Percentiles rank a stretch among this genome's conserved stretches.
Conservation (phyloP, 495 filamentous ascomycete genomes). For the Hypoxylon rickii region DNA sequence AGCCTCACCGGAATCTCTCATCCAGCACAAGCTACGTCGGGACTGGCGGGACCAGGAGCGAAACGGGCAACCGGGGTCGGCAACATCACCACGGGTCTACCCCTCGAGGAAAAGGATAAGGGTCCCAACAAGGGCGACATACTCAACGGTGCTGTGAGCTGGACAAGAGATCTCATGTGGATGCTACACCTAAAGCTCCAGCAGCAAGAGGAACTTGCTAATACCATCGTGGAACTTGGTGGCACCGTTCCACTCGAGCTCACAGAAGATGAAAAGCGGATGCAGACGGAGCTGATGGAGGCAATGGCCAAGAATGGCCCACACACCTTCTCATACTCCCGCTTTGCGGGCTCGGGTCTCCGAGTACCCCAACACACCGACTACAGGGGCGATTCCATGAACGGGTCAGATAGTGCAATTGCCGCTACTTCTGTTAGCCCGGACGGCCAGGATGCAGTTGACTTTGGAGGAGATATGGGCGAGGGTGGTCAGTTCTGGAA, state of each 20-base stretch:
- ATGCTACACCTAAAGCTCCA: constrained; percentile 82
- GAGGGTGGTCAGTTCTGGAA: constrained; percentile 71
- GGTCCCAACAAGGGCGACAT: constrained; percentile 99
- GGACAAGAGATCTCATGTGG: constrained; percentile 99
- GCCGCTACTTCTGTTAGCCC: constrained; percentile 64
- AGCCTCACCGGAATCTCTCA: constrained; percentile 65
- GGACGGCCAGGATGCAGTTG: constrained; percentile 63
- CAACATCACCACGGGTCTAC: constrained; percentile 87
- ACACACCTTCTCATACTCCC: constrained; percentile 75
- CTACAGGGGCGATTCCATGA: constrained; percentile 76
- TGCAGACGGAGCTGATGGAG: constrained; percentile 88
- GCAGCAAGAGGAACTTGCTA: constrained; percentile 82
- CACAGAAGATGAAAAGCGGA: constrained; percentile 90
- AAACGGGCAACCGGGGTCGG: constrained; percentile 76
- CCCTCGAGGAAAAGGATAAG: constrained; percentile 96
- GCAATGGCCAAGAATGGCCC: constrained; percentile 78
- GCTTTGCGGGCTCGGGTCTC: constrained; percentile 80
- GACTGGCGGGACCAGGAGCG: constrained; percentile 82
- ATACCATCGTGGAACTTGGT: constrained; percentile 71
- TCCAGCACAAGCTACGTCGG: constrained; percentile 80
- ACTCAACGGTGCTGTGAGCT: constrained; percentile 93
- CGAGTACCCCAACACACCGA: constrained; percentile 94
- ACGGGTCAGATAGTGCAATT: constrained; percentile 48
- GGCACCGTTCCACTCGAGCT: constrained; percentile 78
- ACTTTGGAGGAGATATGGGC: constrained; percentile 57